Evolutionary conservation across 306 rosid species (phyloP).

Genomic region (Prunus dulcis): DNA sequence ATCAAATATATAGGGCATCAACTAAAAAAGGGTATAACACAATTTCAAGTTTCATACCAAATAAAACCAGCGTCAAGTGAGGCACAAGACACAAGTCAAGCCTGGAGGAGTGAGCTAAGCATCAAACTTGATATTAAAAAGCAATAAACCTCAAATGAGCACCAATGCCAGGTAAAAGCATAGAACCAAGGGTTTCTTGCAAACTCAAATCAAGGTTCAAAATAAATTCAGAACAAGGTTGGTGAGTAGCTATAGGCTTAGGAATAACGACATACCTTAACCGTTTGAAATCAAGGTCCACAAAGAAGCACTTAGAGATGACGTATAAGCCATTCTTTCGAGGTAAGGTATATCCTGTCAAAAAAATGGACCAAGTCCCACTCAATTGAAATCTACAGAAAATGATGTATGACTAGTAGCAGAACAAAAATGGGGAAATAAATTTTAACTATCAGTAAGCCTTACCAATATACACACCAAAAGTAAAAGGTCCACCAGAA

Average conservation of each 20-base stretch:
- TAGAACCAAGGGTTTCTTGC: background rate
- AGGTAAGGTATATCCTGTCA: slow-evolving; percentile 2
- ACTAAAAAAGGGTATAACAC: background rate
- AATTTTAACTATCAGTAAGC: slow-evolving; percentile 18
- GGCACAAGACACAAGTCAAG: background rate
- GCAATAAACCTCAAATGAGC: background rate
- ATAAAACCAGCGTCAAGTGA: background rate
- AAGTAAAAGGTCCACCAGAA: slow-evolving; percentile 15
- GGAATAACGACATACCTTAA: slow-evolving; percentile 21
- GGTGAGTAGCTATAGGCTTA: background rate
- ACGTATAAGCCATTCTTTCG: background rate
- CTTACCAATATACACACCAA: slow-evolving; percentile 1
- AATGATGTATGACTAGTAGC: background rate
- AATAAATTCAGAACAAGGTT: background rate
- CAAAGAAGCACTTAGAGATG: slow-evolving; percentile 8
- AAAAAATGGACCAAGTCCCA: slow-evolving; percentile 17
- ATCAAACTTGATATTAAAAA: background rate
- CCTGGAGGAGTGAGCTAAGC: slow-evolving; percentile 1
- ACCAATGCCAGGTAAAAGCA: background rate
- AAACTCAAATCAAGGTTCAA: background rate
- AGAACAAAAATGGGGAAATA: background rate
- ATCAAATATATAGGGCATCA: background rate
- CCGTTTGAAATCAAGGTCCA: slow-evolving; percentile 11
- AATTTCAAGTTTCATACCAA: background rate
- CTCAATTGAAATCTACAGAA: slow-evolving; percentile 12